Percentiles rank a stretch among this genome's conserved stretches.
phyloP scores from a whole-genome alignment of 441 rosid genomes.

The Populus hybrid region DNA sequence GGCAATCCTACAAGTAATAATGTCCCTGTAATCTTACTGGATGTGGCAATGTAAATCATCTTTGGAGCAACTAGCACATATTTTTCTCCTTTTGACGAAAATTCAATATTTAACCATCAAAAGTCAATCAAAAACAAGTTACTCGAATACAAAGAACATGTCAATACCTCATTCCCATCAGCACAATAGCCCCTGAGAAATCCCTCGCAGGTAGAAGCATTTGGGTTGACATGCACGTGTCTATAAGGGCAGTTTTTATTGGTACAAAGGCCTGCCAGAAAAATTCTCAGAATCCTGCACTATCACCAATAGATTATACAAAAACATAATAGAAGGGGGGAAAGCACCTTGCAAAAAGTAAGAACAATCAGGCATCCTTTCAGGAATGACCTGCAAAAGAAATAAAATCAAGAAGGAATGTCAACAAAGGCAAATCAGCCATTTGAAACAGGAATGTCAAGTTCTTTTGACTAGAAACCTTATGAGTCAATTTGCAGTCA shows the following conservation, averaged over 20 bases:
- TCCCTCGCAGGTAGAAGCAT: slow-evolving; percentile 74
- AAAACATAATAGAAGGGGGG: slow-evolving; percentile 4
- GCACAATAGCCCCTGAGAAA: slow-evolving; percentile 94
- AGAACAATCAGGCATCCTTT: slow-evolving; percentile 98
- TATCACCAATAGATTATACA: slow-evolving; percentile 8
- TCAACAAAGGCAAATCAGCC: slow-evolving; percentile 13
- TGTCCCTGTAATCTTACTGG: neutral
- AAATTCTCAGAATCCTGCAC: slow-evolving; percentile 28
- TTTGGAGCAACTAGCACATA: neutral
- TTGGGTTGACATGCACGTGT: slow-evolving; percentile 94
- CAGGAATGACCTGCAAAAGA: slow-evolving; percentile 86
- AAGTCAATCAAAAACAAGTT: neutral
- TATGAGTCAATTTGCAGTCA: slow-evolving; percentile 92
- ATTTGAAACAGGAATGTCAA: slow-evolving; percentile 12
- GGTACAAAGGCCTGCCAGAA: slow-evolving; percentile 77
- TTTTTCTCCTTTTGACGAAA: neutral
- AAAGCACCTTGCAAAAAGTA: slow-evolving; percentile 85
- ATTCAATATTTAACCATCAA: neutral
- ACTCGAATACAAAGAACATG: neutral
- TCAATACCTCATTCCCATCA: slow-evolving; percentile 85
- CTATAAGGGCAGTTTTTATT: slow-evolving; percentile 79
- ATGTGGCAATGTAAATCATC: neutral
- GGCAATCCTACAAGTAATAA: neutral
- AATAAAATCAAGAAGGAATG: slow-evolving; percentile 20
- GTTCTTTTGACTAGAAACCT: slow-evolving; percentile 46